Evolutionary conservation across 371 early-diverging fungal genomes (phyloP).

Genomic region (Synchytrium microbalum): DNA sequence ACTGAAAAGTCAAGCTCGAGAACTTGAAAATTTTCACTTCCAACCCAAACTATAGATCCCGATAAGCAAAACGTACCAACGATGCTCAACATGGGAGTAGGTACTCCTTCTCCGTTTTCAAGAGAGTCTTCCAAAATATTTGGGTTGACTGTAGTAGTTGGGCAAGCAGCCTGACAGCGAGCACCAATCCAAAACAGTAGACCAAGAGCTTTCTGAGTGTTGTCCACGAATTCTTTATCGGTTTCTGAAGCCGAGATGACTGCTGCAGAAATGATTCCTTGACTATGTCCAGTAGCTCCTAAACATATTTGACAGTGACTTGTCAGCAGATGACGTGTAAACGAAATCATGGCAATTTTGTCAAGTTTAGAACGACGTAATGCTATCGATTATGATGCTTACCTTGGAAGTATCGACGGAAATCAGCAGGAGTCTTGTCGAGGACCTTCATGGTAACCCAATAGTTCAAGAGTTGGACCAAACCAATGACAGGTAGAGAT

Average conservation of each 20-base stretch:
- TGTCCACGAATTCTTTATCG: slow-evolving; percentile 68
- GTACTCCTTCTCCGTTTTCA: slow-evolving; percentile 82
- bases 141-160: slow-evolving; percentile 82
- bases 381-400: not conserved
- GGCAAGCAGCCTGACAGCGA: slow-evolving; percentile 79
- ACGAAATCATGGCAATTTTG: no score
- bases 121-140: slow-evolving; percentile 78
- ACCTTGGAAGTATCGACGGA: slow-evolving; percentile 35
- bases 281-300: slow-evolving; percentile 90
- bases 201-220: slow-evolving; percentile 79
- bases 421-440: slow-evolving; percentile 30
- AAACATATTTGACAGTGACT: no score
- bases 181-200: slow-evolving; percentile 88
- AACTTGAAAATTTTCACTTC: no score
- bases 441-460: slow-evolving; percentile 61
- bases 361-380: no score
- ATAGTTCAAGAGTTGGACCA: slow-evolving; percentile 79
- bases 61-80: slow-evolving; percentile 30
- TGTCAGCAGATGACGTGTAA: not conserved
- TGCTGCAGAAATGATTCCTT: slow-evolving; percentile 87
- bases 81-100: slow-evolving; percentile 89
- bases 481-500: slow-evolving; percentile 83
- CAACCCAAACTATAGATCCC: no score
- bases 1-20: no score
- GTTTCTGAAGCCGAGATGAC: slow-evolving; percentile 78